phyloP scores from a whole-genome alignment of 768 basidiomycete species.

The Leccinum rimulosum region DNA sequence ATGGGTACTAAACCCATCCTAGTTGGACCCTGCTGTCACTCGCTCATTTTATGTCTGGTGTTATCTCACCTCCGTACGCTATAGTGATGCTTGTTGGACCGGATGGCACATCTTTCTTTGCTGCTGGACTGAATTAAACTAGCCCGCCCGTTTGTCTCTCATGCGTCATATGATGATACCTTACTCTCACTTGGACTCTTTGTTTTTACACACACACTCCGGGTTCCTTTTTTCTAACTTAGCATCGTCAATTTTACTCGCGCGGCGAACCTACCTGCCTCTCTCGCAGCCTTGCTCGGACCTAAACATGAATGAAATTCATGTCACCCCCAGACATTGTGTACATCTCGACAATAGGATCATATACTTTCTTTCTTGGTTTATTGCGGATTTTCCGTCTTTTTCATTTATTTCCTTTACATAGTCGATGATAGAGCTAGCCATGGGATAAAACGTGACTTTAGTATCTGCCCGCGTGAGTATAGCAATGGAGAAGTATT shows the following conservation, averaged over 20 bases:
- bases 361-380: neutral
- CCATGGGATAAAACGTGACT: neutral
- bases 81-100: slow-evolving; percentile 13
- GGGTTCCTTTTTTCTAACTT: slow-evolving; percentile 8
- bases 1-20: slow-evolving; percentile 13
- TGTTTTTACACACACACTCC: neutral
- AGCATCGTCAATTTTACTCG: neutral
- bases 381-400: neutral
- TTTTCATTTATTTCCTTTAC: neutral
- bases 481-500: no score
- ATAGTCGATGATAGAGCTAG: neutral
- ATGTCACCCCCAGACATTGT: neutral
- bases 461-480: neutral
- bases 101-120: slow-evolving; percentile 1
- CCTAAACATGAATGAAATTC: neutral
- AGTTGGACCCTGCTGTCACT: slow-evolving; percentile 3
- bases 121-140: neutral
- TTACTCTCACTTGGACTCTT: slow-evolving; percentile 12
- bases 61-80: slow-evolving; percentile 2
- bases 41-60: neutral
- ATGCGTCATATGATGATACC: slow-evolving; percentile 11
- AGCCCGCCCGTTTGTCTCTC: neutral
- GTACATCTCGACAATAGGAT: neutral
- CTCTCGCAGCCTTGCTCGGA: neutral
- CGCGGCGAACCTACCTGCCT: neutral